These are phyloP conservation scores for Neurospora sp. DNA, from an alignment of 495 filamentous ascomycete species.

Conservation along the genomic window DNA sequence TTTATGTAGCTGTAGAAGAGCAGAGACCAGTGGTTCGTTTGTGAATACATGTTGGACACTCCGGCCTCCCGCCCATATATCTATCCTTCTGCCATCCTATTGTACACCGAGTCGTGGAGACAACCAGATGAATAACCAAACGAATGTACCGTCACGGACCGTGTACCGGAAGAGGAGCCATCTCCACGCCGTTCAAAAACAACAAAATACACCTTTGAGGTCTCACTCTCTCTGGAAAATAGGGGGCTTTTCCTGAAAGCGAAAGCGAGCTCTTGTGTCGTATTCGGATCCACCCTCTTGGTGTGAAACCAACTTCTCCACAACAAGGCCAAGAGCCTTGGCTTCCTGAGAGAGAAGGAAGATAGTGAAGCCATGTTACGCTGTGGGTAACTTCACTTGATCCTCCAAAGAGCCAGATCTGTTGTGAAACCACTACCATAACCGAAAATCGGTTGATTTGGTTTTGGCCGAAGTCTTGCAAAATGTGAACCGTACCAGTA, in stretches of 20 bases:
- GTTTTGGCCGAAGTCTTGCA: not conserved
- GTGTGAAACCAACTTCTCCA: not conserved
- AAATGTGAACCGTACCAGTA: not conserved
- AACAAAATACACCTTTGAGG: not conserved
- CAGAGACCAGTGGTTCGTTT: not conserved
- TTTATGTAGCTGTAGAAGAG: not conserved
- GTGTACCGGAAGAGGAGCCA: not conserved
- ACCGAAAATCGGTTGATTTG: not conserved
- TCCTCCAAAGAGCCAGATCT: not conserved
- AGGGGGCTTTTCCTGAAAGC: not conserved
- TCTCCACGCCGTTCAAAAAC: not conserved
- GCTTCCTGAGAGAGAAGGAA: not conserved
- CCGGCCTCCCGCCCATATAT: not conserved
- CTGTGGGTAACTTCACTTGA: not conserved
- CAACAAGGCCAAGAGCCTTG: not conserved
- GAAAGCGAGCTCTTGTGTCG: not conserved
- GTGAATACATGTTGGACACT: not conserved
- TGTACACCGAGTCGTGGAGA: not conserved
- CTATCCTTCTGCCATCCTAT: not conserved
- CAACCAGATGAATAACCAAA: not conserved
- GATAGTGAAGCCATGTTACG: not conserved
- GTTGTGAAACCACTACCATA: not conserved
- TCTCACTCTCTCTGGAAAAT: not conserved
- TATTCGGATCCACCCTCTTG: conserved; percentile 1
- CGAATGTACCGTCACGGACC: not conserved